Conservation (phyloP, 164 flowering plant species). For the Sedum album region DNA sequence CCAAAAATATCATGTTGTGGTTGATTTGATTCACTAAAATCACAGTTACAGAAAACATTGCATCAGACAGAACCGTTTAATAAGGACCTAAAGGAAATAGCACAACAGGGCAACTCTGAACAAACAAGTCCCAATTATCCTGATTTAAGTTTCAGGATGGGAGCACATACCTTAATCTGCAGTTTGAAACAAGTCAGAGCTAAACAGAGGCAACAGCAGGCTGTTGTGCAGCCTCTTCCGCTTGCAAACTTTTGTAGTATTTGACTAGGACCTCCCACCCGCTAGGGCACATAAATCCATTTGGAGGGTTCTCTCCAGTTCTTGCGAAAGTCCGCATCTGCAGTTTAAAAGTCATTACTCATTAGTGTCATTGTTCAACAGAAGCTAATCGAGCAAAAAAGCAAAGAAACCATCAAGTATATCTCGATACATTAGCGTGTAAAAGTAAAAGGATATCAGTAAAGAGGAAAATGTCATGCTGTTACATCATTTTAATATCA, state of each 20-base stretch:
- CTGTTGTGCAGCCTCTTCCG: slow-evolving; percentile 43
- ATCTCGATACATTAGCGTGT: not conserved
- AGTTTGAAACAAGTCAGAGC: not conserved
- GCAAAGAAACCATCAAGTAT: not conserved
- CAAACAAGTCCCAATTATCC: not conserved
- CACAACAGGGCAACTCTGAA: not conserved
- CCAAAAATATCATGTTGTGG: not conserved
- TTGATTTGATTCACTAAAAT: not conserved
- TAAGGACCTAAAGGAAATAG: not conserved
- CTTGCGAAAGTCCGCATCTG: slow-evolving; percentile 84
- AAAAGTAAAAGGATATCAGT: not conserved
- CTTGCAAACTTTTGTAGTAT: slow-evolving; percentile 70
- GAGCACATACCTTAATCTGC: not conserved
- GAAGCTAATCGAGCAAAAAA: not conserved
- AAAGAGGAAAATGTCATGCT: not conserved
- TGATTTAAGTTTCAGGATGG: not conserved
- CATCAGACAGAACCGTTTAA: not conserved
- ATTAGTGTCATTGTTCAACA: not conserved
- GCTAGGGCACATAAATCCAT: slow-evolving; percentile 90
- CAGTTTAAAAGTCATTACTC: slow-evolving; percentile 5
- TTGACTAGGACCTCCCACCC: slow-evolving; percentile 85
- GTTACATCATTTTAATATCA: not conserved
- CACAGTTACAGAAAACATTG: not conserved
- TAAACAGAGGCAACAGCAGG: slow-evolving; percentile 42
- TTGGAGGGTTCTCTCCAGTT: slow-evolving; percentile 81